Conservation (phyloP, 1,139 yeast species). For the Kurtzmaniella natalensis region DNA sequence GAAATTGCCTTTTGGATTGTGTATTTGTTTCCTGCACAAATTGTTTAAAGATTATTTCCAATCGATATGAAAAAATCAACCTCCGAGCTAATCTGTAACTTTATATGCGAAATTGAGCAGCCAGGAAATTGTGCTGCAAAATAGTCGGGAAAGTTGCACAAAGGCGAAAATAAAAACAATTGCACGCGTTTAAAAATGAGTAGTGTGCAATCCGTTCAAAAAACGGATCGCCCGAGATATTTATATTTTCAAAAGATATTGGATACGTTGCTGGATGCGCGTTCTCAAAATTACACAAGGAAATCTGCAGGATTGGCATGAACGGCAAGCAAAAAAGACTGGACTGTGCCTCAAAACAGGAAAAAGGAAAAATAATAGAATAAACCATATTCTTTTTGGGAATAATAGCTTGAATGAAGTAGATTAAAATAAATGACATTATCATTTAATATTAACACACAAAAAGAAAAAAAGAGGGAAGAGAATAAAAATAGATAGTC, state of each 20-base stretch:
- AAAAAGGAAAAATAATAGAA: too few species aligned
- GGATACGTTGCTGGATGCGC: conserved; percentile 8
- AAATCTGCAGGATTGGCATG: background rate
- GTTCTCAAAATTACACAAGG: conserved; percentile 6
- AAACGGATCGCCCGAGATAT: conserved; percentile 8
- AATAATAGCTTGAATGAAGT: too few species aligned
- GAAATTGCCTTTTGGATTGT: too few species aligned
- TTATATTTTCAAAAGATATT: conserved; percentile 6
- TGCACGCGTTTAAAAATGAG: conserved; percentile 7
- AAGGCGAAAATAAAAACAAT: conserved; percentile 5
- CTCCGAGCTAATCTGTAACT: conserved; percentile 1
- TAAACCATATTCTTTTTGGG: too few species aligned
- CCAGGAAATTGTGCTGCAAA: conserved; percentile 1
- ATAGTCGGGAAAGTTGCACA: conserved; percentile 1
- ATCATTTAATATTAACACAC: too few species aligned
- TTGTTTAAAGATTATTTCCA: background rate
- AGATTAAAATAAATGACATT: too few species aligned
- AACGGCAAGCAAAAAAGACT: conserved; percentile 1
- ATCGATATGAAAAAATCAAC: background rate
- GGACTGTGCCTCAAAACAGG: too few species aligned
- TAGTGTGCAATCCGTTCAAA: conserved; percentile 8
- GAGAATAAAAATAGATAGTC: too few species aligned
- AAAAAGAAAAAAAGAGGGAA: too few species aligned
- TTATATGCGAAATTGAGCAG: conserved; percentile 1
- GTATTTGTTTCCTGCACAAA: conserved; percentile 6